Evolutionary conservation across 2,329 filamentous ascomycete species (phyloP).

Genomic region (Lachnellula cervina): DNA sequence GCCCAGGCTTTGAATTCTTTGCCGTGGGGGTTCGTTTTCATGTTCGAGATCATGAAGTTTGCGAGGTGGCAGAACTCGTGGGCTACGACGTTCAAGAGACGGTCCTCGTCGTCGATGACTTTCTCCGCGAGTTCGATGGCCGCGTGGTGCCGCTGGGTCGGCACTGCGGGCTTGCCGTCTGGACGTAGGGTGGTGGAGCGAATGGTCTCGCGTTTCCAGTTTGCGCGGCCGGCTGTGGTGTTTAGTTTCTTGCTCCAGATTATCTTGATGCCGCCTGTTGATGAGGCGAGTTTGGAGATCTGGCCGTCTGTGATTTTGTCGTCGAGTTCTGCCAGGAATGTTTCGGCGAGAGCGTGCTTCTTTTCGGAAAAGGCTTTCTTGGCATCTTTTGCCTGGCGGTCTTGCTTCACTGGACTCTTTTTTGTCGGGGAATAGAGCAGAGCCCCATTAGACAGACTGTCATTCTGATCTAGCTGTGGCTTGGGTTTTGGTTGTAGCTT

Average conservation of each 20-base stretch:
- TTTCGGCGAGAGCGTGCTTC: conserved; percentile 58
- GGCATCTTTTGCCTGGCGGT: conserved; percentile 35
- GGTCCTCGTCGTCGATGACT: conserved; percentile 71
- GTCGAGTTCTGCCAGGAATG: conserved; percentile 68
- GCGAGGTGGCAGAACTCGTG: conserved; percentile 96
- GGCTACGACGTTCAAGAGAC: conserved; percentile 84
- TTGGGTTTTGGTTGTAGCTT: conserved; percentile 28
- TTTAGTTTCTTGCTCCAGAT: conserved; percentile 75
- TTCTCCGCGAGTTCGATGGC: conserved; percentile 86
- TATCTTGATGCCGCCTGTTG: conserved; percentile 66
- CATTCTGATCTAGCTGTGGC: conserved; percentile 20
- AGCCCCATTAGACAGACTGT: conserved; percentile 1
- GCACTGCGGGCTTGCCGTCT: not conserved
- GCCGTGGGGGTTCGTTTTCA: conserved; percentile 76
- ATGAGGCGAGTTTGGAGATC: conserved; percentile 52
- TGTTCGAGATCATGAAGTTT: conserved; percentile 79
- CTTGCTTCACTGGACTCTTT: conserved; percentile 32
- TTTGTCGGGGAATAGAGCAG: conserved; percentile 19
- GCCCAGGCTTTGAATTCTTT: conserved; percentile 78
- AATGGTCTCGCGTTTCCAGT: conserved; percentile 60
- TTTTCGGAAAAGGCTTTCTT: conserved; percentile 58
- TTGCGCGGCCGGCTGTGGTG: conserved; percentile 72
- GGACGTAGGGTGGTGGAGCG: conserved; percentile 26
- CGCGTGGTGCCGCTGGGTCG: conserved; percentile 53
- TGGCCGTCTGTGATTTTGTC: conserved; percentile 54